Evolutionary conservation across 345 rosid genomes (phyloP), one percentile per base, ranked within the genome.

Genomic region (Ceriops tagal): DNA sequence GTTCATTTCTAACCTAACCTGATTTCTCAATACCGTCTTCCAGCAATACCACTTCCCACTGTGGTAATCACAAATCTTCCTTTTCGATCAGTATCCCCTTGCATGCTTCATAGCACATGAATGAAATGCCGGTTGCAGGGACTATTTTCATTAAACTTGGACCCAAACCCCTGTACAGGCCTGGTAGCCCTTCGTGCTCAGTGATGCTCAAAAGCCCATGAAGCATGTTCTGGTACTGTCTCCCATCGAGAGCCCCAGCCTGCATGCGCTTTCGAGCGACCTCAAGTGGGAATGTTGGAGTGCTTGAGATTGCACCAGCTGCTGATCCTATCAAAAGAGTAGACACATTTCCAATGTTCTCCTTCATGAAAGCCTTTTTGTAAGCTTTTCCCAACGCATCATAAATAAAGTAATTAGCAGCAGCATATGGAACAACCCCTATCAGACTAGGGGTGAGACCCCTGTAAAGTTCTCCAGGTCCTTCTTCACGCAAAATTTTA

Each of bases 21-120:
- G 15, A 39, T 11, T 39, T 15, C 46, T 11, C 3, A 2, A 39
- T 10, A 10, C 46, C 3, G 10, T 51, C 58, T 65, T 51, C 43
- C 1, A n/a, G 8, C 30, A 18, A 20, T 5, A 3, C 8, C 26
- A 9, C 1, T 18, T 27, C 53, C 4, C 49, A 15, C 61, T 3
- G 24, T 32, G n/a, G 18, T 19, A 47, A 43, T 47, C 30, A 70
- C 55, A 53, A 37, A n/a, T n/a, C 37, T 49, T 65, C 69, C 30
- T 75, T 75, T 43, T 57, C 69, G 5, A 76, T 35, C 34, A 76
- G 30, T 55, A 80, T 70, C 67, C 59, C 70, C 75, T 80, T 80
- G 78, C 83, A 72, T 15, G 83, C 75, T 35, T 76, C 83, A 15
- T 76, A 80, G 74, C 83, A 80, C 83, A 80, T 76, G 75, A 80